A percentile compares a stretch with the other conserved stretches of the same genome.
Conservation (phyloP, 805 yeast species). For the Saccharomycopsis selenospora region DNA sequence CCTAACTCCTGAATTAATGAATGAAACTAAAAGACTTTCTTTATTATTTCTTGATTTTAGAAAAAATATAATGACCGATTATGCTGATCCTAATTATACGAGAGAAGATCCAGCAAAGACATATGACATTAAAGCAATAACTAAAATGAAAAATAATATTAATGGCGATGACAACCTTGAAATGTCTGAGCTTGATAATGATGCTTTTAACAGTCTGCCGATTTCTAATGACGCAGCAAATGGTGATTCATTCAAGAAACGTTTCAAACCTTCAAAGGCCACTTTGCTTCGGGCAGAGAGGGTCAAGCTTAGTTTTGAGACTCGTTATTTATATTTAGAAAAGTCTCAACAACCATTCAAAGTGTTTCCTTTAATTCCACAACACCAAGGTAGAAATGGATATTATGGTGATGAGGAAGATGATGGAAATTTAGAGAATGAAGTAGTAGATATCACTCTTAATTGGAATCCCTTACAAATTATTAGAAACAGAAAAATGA, state of each 20-base stretch:
- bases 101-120: constrained; percentile 15
- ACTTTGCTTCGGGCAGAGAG: constrained; percentile 16
- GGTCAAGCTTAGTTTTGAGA: constrained; percentile 8
- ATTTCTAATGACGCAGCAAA: not conserved
- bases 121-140: constrained; percentile 13
- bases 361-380: not conserved
- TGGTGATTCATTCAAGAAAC: not conserved
- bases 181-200: not conserved
- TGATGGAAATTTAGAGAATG: not conserved
- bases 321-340: constrained; percentile 14
- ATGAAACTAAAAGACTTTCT: constrained; percentile 14
- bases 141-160: not conserved
- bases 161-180: not conserved
- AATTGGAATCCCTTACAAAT: constrained; percentile 19
- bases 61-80: constrained; percentile 15
- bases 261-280: constrained; percentile 8
- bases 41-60: constrained; percentile 7
- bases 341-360: constrained; percentile 10
- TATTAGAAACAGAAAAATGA: constrained; percentile 15
- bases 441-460: constrained; percentile 1
- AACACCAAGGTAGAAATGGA: not conserved
- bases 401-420: not conserved
- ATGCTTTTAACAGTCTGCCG: not conserved
- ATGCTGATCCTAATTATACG: constrained; percentile 19
- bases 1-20: constrained; percentile 6